Conservation (phyloP, 768 basidiomycete genomes). For the Boletus tomentosulus region DNA sequence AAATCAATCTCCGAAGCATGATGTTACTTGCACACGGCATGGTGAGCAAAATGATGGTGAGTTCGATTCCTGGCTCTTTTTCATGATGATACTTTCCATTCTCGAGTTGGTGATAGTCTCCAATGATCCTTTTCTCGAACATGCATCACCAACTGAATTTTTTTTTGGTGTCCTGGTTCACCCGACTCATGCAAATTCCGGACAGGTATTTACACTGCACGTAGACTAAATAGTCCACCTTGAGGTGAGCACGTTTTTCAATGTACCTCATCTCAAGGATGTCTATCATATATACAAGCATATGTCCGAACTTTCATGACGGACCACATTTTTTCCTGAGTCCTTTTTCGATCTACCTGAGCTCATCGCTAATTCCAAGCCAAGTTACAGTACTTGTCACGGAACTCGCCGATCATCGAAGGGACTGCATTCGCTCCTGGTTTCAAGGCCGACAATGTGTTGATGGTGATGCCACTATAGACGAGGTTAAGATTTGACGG, state of each 20-base stretch:
- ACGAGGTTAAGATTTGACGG: background rate
- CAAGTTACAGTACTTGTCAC: background rate
- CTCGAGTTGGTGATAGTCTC: conserved; percentile 66
- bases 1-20: background rate
- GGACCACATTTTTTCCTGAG: conserved; percentile 52
- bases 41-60: conserved; percentile 26
- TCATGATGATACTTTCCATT: conserved; percentile 70
- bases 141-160: conserved; percentile 62
- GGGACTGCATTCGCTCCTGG: background rate
- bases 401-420: background rate
- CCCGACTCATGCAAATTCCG: background rate
- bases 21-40: too few relatives aligned
- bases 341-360: background rate
- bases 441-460: background rate
- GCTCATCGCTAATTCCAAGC: conserved; percentile 1
- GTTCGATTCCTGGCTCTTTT: conserved; percentile 20
- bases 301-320: conserved; percentile 66
- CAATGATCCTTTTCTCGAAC: conserved; percentile 73
- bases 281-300: conserved; percentile 58
- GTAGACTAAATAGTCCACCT: background rate
- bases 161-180: conserved; percentile 19
- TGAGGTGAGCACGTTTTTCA: conserved; percentile 7
- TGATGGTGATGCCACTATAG: background rate
- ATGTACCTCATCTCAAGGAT: conserved; percentile 38
- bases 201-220: background rate